Evolutionary conservation across 306 rosid genomes (phyloP).

Genomic region (Alnus rubra): DNA sequence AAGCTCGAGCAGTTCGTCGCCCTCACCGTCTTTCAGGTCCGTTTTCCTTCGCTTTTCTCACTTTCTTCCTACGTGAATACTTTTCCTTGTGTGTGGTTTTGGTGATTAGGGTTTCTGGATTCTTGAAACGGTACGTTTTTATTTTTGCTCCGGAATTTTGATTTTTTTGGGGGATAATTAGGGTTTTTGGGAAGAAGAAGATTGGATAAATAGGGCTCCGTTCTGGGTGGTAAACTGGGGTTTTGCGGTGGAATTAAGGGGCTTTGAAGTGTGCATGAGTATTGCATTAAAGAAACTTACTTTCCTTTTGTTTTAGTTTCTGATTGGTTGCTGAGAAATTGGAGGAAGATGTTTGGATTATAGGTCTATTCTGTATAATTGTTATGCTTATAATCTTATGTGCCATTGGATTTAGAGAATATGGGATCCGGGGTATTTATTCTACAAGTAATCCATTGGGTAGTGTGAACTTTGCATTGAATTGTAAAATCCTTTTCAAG

Average conservation of each 20-base stretch:
- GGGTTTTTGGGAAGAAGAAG: not conserved
- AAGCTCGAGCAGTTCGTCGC: conserved; percentile 98
- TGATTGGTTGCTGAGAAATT: not conserved
- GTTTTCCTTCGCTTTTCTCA: not conserved
- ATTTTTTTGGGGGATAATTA: not conserved
- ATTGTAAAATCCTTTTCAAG: not conserved
- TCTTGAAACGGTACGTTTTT: not conserved
- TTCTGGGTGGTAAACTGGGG: conserved; percentile 5
- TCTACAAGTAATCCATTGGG: not conserved
- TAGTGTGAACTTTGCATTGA: not conserved
- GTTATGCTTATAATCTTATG: too few relatives aligned
- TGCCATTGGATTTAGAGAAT: too few relatives aligned
- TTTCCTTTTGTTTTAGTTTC: not conserved
- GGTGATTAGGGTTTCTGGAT: conserved; percentile 58
- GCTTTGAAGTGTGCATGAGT: not conserved
- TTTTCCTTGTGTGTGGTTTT: not conserved
- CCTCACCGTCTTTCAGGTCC: conserved; percentile 86
- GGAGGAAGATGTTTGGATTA: not conserved
- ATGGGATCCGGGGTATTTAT: too few relatives aligned
- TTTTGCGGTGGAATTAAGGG: conserved; percentile 1
- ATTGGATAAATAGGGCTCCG: conserved; percentile 16
- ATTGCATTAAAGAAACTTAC: not conserved
- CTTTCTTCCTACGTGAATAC: conserved; percentile 1
- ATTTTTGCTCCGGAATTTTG: not conserved
- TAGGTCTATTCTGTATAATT: too few relatives aligned